Percentiles rank a stretch among this genome's conserved stretches.
Conservation (phyloP, 1,139 yeast genomes). For the Suhomyces anneliseae region DNA sequence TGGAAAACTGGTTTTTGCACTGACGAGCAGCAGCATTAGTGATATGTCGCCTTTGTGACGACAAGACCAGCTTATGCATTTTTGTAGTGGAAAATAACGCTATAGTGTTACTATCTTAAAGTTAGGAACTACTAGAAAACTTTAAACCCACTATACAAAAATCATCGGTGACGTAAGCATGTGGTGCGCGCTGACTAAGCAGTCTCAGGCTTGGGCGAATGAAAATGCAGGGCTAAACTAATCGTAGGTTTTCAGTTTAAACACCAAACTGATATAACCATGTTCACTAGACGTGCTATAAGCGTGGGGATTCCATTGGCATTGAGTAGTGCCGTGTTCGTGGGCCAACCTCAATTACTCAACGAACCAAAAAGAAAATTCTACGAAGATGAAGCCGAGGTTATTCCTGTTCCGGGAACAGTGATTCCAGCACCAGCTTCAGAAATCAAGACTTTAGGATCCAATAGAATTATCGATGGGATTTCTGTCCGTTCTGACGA, state of each 20-base stretch:
- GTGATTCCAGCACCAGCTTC: constrained; percentile 52
- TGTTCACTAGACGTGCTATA: constrained; percentile 14
- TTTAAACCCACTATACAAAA: too few relatives aligned
- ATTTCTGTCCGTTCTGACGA: constrained; percentile 56
- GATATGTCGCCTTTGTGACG: too few relatives aligned
- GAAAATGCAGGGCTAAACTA: constrained; percentile 3
- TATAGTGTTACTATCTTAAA: too few relatives aligned
- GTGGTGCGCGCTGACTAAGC: background rate
- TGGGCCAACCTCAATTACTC: constrained; percentile 2
- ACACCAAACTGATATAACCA: constrained; percentile 1
- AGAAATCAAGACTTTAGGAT: constrained; percentile 41
- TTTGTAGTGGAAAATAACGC: too few relatives aligned
- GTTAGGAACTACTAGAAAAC: too few relatives aligned
- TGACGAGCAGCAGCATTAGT: too few relatives aligned
- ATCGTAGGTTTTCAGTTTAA: background rate
- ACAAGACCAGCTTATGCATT: too few relatives aligned
- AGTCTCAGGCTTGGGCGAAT: constrained; percentile 6
- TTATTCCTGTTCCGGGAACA: constrained; percentile 56
- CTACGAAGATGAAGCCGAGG: constrained; percentile 58
- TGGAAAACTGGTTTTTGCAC: too few relatives aligned
- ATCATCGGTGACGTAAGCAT: constrained; percentile 3
- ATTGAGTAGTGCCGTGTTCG: constrained; percentile 3
- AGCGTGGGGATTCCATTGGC: constrained; percentile 11
- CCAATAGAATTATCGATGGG: constrained; percentile 54
- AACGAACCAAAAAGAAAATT: constrained; percentile 47